A percentile compares a stretch with the other conserved stretches of the same genome.
These are phyloP conservation scores for Yarrowia yakushimensis DNA, from an alignment of 805 yeast genomes.

Conservation along the genomic window DNA sequence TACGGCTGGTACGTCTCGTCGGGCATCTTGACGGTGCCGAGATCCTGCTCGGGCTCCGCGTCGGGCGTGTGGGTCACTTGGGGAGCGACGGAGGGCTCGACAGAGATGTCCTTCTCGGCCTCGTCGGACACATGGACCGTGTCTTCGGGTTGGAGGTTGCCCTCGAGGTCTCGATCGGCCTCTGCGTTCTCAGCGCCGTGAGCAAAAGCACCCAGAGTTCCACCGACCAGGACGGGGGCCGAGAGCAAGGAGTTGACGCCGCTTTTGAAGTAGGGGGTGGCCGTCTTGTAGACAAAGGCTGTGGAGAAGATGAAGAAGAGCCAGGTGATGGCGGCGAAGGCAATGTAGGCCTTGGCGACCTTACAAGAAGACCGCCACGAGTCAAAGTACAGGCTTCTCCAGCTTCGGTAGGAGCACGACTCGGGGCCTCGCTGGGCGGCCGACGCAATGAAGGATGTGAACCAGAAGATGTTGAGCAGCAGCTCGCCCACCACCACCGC, in stretches of 20 bases:
- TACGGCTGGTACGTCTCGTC: constrained; percentile 16
- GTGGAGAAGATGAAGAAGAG: constrained; percentile 18
- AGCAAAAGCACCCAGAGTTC: neutral
- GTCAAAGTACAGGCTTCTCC: neutral
- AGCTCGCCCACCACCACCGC: constrained; percentile 9
- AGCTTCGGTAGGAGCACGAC: neutral
- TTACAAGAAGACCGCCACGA: constrained; percentile 6
- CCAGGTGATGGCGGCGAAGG: constrained; percentile 25
- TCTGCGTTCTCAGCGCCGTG: neutral
- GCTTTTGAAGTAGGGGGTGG: neutral
- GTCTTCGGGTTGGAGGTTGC: constrained; percentile 4
- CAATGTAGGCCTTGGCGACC: constrained; percentile 25
- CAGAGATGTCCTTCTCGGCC: neutral
- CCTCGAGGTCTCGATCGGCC: constrained; percentile 2
- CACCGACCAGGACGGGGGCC: neutral
- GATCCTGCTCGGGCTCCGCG: neutral
- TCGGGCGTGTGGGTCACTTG: neutral
- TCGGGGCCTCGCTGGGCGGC: constrained; percentile 23
- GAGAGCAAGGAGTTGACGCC: neutral
- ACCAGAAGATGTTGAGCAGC: constrained; percentile 16
- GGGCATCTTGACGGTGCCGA: constrained; percentile 18
- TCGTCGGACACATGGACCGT: constrained; percentile 10
- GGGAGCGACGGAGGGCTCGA: neutral
- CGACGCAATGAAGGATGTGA: constrained; percentile 14
- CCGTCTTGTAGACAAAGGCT: neutral